A percentile compares a stretch with the other conserved stretches of the same genome.
Conservation (phyloP, 208 protist genomes). For the Leishmania tarentolae region DNA sequence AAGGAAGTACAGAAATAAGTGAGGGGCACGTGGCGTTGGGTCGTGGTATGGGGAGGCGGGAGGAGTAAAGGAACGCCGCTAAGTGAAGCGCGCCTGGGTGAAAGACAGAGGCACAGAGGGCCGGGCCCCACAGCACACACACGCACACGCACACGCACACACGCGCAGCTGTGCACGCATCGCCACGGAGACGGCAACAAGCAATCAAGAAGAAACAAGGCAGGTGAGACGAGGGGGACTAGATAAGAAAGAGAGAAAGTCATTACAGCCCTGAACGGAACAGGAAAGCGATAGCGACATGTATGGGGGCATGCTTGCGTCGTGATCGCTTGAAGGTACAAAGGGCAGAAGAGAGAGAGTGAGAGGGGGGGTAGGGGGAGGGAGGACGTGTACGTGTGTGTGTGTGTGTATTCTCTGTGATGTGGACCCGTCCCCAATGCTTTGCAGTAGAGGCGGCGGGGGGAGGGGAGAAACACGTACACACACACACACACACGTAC, state of each 20-base stretch:
- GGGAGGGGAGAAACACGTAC: neutral
- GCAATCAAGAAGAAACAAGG: neutral
- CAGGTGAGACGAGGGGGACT: neutral
- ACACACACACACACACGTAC: no score
- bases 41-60: neutral
- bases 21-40: neutral
- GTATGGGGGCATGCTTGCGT: neutral
- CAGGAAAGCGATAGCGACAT: neutral
- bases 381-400: neutral
- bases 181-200: neutral
- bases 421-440: neutral
- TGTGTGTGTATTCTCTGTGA: neutral
- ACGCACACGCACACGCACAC: neutral
- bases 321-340: neutral
- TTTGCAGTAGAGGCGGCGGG: neutral
- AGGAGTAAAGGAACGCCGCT: no score
- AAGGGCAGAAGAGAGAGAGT: neutral
- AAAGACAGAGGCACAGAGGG: neutral
- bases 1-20: neutral
- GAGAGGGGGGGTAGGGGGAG: neutral
- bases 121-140: no score
- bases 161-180: neutral
- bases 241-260: neutral
- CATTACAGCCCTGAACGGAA: no score
- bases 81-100: neutral